These are phyloP conservation scores for Chrysopogon serrulatus DNA, from an alignment of 176 grass and related monocot genomes.

Conservation along the genomic window DNA sequence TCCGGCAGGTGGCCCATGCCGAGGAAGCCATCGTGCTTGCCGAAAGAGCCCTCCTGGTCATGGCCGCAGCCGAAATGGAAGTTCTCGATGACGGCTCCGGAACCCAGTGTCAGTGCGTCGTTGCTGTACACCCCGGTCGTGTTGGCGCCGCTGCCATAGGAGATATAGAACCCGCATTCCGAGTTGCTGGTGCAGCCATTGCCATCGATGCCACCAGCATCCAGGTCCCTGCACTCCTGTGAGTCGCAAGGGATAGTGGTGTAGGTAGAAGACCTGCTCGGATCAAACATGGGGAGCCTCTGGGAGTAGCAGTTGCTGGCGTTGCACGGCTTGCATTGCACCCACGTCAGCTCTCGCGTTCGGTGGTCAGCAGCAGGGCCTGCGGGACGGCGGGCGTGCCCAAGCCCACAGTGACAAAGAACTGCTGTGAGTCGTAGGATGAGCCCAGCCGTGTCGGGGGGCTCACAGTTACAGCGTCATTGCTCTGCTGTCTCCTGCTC, in stretches of 20 bases:
- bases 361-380: conserved; percentile 15
- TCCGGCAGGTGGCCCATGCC: background rate
- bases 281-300: background rate
- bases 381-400: background rate
- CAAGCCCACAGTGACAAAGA: background rate
- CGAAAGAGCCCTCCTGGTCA: background rate
- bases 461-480: no score
- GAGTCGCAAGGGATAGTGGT: background rate
- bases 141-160: background rate
- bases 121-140: background rate
- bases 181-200: background rate
- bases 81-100: background rate
- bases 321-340: conserved; percentile 47
- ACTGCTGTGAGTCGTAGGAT: background rate
- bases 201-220: background rate
- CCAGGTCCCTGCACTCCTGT: background rate
- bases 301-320: background rate
- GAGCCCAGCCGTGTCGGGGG: background rate
- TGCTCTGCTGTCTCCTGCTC: no score
- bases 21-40: background rate
- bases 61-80: background rate
- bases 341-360: conserved; percentile 43
- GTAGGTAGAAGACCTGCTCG: background rate
- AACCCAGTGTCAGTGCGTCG: background rate
- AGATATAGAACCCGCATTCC: no score